Evolutionary conservation across 2,329 filamentous ascomycete species (phyloP), one percentile per base, ranked within the genome.

Genomic region (Trichophyton verrucosum): DNA sequence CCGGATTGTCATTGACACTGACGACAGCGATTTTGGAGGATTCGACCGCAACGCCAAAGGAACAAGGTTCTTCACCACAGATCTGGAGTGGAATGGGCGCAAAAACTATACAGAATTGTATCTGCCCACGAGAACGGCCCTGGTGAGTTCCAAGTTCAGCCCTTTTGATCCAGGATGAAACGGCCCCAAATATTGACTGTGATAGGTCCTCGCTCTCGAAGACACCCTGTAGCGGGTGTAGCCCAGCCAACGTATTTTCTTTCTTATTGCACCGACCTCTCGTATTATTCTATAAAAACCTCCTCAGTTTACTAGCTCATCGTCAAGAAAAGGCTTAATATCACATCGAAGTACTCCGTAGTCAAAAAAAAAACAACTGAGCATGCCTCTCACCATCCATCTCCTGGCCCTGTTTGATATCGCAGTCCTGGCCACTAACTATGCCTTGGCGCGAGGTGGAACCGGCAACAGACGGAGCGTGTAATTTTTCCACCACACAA

Each of bases 31-130:
- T 1, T 89, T 90, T 67, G 94, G 94, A 30, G 94, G 94, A 0
- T 84, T 89, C 65, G 84, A 82, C 33, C 83, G 91, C 33, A 82
- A 96, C 58, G 85, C 89, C 61, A 84, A 89, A 65, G 81, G 77
- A n/a, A 94, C 89, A 1, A 81, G 89, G 38, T 97, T 94, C 79
- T 96, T 96, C 73, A 97, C 94, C 0, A 95, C 90, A 3, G 84
- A 90, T 13, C 83, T 96, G 77, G 81, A 83, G 64, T 97, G 94
- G 94, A 97, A 97, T 71, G 83, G 83, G 13, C 80, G 94, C 64
- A 87, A 83, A 77, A 97, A 97, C 75, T 96, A 89, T 78, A 84
- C 89, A 56, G 94, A 97, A 72, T 82, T 96, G 59, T 99, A 99
- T 72, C 83, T 95, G 63, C 92, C 92, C 15, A 84, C 84, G 59